These are phyloP conservation scores for Trifolium repens DNA, from an alignment of 306 rosid genomes.

Conservation along the genomic window DNA sequence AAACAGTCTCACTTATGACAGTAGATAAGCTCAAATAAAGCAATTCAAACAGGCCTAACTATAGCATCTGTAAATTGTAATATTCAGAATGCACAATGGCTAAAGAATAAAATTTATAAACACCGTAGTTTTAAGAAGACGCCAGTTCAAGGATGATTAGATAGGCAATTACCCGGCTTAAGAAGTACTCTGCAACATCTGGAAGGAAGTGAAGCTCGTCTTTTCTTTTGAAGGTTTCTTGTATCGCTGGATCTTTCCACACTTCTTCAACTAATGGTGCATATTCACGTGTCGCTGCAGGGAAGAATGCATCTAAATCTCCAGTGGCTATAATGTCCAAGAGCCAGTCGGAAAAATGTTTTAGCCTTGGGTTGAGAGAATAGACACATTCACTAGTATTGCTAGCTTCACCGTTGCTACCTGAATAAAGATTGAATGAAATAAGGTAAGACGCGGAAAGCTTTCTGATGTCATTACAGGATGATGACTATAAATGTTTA, in stretches of 20 bases:
- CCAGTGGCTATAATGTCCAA: conserved; percentile 97
- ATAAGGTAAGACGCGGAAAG: conserved; percentile 24
- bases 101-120: neutral
- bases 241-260: conserved; percentile 96
- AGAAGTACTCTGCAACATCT: conserved; percentile 86
- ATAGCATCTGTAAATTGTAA: conserved; percentile 1
- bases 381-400: conserved; percentile 62
- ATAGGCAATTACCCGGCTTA: conserved; percentile 70
- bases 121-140: conserved; percentile 9
- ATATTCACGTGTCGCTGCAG: conserved; percentile 98
- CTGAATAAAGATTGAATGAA: conserved; percentile 55
- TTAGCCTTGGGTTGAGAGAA: conserved; percentile 91
- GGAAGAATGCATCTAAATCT: conserved; percentile 97
- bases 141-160: conserved; percentile 16
- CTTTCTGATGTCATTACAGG: neutral
- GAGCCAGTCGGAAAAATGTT: conserved; percentile 98
- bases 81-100: conserved; percentile 15
- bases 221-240: conserved; percentile 89
- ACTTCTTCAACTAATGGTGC: conserved; percentile 99
- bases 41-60: neutral
- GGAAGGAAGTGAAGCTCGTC: conserved; percentile 95
- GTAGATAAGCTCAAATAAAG: neutral
- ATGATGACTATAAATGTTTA: neutral
- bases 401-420: conserved; percentile 49
- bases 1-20: neutral